Base-by-base conservation (phyloP, 2,329 filamentous ascomycete genomes). In the Fusarium sp. region DNA sequence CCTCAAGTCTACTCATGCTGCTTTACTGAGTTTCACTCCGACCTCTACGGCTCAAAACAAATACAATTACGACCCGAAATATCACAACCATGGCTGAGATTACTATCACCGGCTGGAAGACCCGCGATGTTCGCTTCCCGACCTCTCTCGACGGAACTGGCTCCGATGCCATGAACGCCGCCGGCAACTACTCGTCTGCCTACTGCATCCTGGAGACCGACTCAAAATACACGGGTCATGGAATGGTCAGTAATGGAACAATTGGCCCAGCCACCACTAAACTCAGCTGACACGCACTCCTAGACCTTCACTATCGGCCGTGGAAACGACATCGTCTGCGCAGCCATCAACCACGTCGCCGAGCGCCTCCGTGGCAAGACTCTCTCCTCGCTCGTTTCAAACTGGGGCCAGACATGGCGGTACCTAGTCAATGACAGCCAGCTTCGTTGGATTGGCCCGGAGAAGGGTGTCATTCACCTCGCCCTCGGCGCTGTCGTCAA, bases 81-180 rank as follows among this genome's bases (percentile, higher is more conserved):
- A 47, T 59, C 23, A 37, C 39, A 68, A 68, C 36, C 43, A 74
- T 74, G 71, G 44, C 73, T 61, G 88, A 91, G 73, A 85, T 94
- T 75, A 93, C 89, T 62, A 93, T 94, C 78, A 94, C 90, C 58
- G 88, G 90, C 68, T 94, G 90, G 85, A 84, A 83, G 71, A 92
- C 91, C 63, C 87, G 90, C 77, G 92, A 94, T 83, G 91, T 94
- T 78, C 89, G 92, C 73, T 94, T 94, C 79, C 92, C 92, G 80
- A 98, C 94, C n/a, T 97, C 94, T 41, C 90, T 98, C 66, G 94
- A 97, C 83, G 96, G 95, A 84, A 97, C 94, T n/a, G 94, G 94
- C 76, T 97, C 94, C 9, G 95, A 98, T 88, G 95, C 94, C 77
- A 98, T 97, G 95, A 97, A 98, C 78, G 92, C 93, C 4, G 94